Evolutionary conservation across 129 eudicot genomes (phyloP).

Genomic region (Cynara cardunculus): DNA sequence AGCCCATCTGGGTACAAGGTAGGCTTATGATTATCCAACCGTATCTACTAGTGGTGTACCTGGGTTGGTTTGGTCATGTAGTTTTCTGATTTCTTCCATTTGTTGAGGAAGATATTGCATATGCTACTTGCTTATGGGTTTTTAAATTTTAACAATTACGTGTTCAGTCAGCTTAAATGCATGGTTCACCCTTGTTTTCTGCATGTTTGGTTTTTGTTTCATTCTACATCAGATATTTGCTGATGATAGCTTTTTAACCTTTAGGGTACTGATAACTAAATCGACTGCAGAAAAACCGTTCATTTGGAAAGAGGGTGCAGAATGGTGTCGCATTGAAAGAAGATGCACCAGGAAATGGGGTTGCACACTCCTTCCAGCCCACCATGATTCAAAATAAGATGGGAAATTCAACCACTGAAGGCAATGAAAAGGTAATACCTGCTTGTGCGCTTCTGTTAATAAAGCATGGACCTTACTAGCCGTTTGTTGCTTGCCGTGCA

Average conservation of each 20-base stretch:
- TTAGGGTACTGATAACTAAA: slow-evolving; percentile 45
- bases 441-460: slow-evolving; percentile 11
- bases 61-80: neutral
- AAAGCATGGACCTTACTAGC: neutral
- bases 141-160: neutral
- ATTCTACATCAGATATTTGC: slow-evolving; percentile 10
- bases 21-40: slow-evolving; percentile 9
- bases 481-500: neutral
- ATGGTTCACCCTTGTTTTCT: slow-evolving; percentile 4
- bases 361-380: slow-evolving; percentile 33
- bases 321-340: slow-evolving; percentile 56
- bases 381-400: slow-evolving; percentile 30
- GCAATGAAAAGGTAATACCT: slow-evolving; percentile 66
- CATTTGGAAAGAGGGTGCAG: slow-evolving; percentile 54
- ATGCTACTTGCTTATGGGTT: slow-evolving; percentile 16
- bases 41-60: neutral
- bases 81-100: neutral
- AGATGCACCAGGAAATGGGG: slow-evolving; percentile 60
- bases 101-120: neutral
- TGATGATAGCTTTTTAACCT: slow-evolving; percentile 18
- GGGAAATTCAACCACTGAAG: slow-evolving; percentile 40
- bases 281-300: slow-evolving; percentile 48
- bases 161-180: neutral
- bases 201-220: slow-evolving; percentile 6
- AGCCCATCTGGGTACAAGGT: slow-evolving; percentile 45